These are phyloP conservation scores for Nothophoma quercina DNA, from an alignment of 2,329 filamentous ascomycete species.

Conservation along the genomic window DNA sequence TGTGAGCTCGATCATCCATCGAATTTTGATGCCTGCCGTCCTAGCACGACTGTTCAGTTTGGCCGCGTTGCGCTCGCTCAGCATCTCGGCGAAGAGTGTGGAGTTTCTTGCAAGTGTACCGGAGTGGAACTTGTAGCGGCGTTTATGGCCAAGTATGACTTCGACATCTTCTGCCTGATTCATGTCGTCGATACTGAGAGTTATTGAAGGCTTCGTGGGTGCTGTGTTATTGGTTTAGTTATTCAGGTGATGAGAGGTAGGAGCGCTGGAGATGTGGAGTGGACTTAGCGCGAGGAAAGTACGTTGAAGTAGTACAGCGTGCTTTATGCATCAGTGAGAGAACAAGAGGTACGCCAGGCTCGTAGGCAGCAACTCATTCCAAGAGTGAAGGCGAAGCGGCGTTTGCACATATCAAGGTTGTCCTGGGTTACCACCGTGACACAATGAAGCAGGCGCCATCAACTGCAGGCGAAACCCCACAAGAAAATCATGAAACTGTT, in stretches of 20 bases:
- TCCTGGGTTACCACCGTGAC: background rate
- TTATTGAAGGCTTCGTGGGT: background rate
- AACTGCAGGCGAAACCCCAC: background rate
- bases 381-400: background rate
- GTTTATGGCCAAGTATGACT: conserved; percentile 40
- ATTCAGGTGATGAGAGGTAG: background rate
- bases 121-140: conserved; percentile 45
- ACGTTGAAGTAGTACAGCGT: background rate
- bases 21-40: conserved; percentile 33
- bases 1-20: conserved; percentile 46
- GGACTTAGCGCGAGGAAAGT: too few relatives aligned
- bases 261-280: background rate
- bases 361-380: background rate
- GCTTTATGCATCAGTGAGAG: background rate
- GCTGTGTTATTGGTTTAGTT: too few relatives aligned
- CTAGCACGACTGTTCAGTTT: conserved; percentile 35
- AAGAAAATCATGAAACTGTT: background rate
- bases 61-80: conserved; percentile 41
- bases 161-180: conserved; percentile 47
- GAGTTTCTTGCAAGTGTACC: conserved; percentile 44
- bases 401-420: background rate
- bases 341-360: background rate
- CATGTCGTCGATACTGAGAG: conserved; percentile 18
- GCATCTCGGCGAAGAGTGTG: conserved; percentile 38
- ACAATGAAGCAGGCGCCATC: background rate